These are phyloP conservation scores for Avena atlantica DNA, from an alignment of 176 grass and related monocot species.

Conservation along the genomic window DNA sequence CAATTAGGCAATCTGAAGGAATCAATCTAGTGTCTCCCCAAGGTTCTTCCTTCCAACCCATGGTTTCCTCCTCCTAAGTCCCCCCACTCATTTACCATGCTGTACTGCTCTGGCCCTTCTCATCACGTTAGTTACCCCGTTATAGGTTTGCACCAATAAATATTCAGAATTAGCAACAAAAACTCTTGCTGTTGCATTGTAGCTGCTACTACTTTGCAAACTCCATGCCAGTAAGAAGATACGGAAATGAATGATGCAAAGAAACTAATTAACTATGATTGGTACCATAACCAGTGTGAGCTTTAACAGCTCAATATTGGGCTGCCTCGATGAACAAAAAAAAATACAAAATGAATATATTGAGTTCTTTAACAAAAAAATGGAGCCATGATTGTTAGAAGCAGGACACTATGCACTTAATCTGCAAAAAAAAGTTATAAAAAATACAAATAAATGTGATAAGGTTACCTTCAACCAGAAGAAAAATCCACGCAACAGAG, in stretches of 20 bases:
- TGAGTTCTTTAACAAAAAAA: conserved; percentile 4
- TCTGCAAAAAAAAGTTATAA: neutral
- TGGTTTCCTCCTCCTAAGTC: neutral
- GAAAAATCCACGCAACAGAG: conserved; percentile 77
- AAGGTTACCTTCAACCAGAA: conserved; percentile 80
- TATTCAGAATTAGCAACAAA: conserved; percentile 26
- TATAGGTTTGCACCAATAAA: neutral
- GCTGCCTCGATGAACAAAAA: conserved; percentile 28
- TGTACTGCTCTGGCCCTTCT: neutral
- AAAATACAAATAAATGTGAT: neutral
- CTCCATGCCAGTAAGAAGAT: conserved; percentile 4
- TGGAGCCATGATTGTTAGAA: neutral
- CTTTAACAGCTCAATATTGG: neutral
- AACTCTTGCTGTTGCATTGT: neutral
- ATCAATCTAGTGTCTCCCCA: neutral
- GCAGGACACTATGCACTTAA: neutral
- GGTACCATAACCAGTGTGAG: neutral
- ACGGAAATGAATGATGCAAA: conserved; percentile 28
- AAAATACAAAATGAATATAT: neutral
- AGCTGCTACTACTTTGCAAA: neutral
- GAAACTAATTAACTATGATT: neutral
- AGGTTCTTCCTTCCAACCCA: neutral
- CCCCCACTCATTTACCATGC: neutral
- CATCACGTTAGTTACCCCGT: neutral
- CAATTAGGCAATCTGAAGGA: neutral